Evolutionary conservation across 805 yeast genomes (phyloP).

Genomic region (Barnettozyma wickerhamii): DNA sequence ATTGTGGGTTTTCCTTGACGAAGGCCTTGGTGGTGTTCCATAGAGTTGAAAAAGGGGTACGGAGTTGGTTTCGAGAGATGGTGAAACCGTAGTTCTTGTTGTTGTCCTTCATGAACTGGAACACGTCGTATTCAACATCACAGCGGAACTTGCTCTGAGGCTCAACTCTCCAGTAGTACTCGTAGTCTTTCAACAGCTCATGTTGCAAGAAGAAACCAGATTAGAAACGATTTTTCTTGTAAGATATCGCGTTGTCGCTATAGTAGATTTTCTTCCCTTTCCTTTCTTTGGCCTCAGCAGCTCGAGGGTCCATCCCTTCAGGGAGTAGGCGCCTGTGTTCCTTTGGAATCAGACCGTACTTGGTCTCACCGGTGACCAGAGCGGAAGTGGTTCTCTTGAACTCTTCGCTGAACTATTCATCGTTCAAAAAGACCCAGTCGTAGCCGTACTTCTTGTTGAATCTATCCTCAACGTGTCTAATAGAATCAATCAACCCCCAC

Average conservation of each 20-base stretch:
- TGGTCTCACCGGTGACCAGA: slow-evolving; percentile 54
- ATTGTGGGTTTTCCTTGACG: slow-evolving; percentile 39
- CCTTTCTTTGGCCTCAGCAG: slow-evolving; percentile 39
- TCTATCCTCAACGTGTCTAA: slow-evolving; percentile 62
- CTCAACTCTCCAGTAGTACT: slow-evolving; percentile 77
- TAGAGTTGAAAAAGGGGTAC: slow-evolving; percentile 56
- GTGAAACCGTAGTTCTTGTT: slow-evolving; percentile 66
- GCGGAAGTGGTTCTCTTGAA: slow-evolving; percentile 47
- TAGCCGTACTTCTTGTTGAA: slow-evolving; percentile 60
- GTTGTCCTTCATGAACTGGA: slow-evolving; percentile 53
- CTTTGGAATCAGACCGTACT: slow-evolving; percentile 56
- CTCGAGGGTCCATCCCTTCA: slow-evolving; percentile 51
- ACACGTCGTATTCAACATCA: slow-evolving; percentile 63
- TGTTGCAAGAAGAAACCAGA: slow-evolving; percentile 63
- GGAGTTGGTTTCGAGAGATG: slow-evolving; percentile 61
- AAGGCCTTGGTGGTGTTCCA: slow-evolving; percentile 56
- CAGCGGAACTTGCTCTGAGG: slow-evolving; percentile 61
- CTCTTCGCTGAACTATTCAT: slow-evolving; percentile 53
- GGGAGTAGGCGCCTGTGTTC: slow-evolving; percentile 78
- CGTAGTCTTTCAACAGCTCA: slow-evolving; percentile 52
- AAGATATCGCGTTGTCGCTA: slow-evolving; percentile 58
- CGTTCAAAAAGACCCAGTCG: slow-evolving; percentile 80
- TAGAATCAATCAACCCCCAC: slow-evolving; percentile 51
- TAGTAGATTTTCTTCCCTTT: slow-evolving; percentile 43
- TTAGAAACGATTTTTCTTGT: slow-evolving; percentile 56